Evolutionary conservation across 805 yeast species (phyloP).

Genomic region (Torulaspora indica): DNA sequence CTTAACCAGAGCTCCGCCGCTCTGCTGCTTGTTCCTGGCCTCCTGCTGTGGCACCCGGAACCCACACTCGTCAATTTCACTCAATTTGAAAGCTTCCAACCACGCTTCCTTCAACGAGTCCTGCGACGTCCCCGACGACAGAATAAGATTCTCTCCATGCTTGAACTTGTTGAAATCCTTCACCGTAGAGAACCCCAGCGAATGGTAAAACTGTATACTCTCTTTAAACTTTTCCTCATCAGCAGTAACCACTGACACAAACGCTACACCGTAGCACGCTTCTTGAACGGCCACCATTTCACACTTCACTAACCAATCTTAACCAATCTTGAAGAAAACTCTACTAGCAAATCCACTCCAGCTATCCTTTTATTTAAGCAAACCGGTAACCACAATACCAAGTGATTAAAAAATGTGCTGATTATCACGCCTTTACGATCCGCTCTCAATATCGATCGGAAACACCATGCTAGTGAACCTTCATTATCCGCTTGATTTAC

Average conservation of each 20-base stretch:
- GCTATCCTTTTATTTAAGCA: conserved; percentile 9
- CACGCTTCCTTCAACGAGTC: conserved; percentile 68
- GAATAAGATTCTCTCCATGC: conserved; percentile 29
- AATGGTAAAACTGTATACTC: conserved; percentile 52
- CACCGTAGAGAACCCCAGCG: conserved; percentile 56
- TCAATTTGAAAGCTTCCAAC: conserved; percentile 65
- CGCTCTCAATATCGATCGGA: background rate
- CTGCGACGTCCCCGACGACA: conserved; percentile 52
- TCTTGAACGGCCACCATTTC: conserved; percentile 24
- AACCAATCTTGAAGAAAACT: no score
- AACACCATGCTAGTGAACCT: background rate
- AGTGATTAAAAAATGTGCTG: conserved; percentile 5
- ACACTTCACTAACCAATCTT: background rate
- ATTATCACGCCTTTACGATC: background rate
- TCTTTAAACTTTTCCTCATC: conserved; percentile 44
- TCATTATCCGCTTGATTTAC: background rate
- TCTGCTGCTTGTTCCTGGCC: conserved; percentile 37
- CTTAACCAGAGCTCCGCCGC: conserved; percentile 46
- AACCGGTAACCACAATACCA: background rate
- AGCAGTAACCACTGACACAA: conserved; percentile 57
- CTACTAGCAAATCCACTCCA: no score
- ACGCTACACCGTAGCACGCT: conserved; percentile 44
- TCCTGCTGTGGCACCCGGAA: conserved; percentile 52
- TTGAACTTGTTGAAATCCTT: conserved; percentile 55
- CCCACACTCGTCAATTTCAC: conserved; percentile 55